Evolutionary conservation across 1,284 basidiomycete genomes (phyloP).

Genomic region (Sanghuangporus baumii): DNA sequence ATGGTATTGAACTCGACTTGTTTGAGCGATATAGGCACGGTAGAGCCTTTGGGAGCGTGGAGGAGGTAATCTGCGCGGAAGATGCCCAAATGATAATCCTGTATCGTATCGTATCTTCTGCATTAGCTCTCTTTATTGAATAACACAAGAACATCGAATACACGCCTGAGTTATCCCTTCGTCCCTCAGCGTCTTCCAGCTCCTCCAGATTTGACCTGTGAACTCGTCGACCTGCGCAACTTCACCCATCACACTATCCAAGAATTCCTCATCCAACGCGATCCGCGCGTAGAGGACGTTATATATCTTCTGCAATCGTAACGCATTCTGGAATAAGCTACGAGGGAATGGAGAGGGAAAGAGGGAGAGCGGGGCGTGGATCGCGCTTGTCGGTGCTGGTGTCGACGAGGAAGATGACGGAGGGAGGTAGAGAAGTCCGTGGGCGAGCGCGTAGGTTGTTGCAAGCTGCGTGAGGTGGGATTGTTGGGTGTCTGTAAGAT

Average conservation of each 20-base stretch:
- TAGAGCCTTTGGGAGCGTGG: conserved; percentile 43
- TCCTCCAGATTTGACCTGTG: conserved; percentile 78
- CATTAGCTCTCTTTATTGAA: neutral
- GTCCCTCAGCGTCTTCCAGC: conserved; percentile 74
- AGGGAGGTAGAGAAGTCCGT: conserved; percentile 82
- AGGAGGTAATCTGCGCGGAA: conserved; percentile 95
- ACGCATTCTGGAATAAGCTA: conserved; percentile 61
- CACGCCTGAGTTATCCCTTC: conserved; percentile 46
- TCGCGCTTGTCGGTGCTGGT: conserved; percentile 65
- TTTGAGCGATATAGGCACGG: conserved; percentile 53
- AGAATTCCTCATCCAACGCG: conserved; percentile 74
- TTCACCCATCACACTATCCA: conserved; percentile 82
- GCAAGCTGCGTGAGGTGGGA: conserved; percentile 53
- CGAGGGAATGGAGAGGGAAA: conserved; percentile 87
- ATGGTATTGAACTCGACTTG: conserved; percentile 99
- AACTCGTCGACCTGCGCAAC: conserved; percentile 87
- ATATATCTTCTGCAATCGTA: conserved; percentile 70
- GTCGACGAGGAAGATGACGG: conserved; percentile 36
- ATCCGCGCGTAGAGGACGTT: conserved; percentile 85
- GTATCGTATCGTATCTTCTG: conserved; percentile 3
- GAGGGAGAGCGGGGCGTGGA: conserved; percentile 86
- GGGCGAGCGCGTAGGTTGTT: conserved; percentile 80
- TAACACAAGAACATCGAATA: conserved; percentile 23
- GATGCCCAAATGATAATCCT: conserved; percentile 87
- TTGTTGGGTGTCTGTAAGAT: conserved; percentile 1